Evolutionary conservation across 2,329 filamentous ascomycete genomes (phyloP).

Genomic region (Pleoardoris graminearum): DNA sequence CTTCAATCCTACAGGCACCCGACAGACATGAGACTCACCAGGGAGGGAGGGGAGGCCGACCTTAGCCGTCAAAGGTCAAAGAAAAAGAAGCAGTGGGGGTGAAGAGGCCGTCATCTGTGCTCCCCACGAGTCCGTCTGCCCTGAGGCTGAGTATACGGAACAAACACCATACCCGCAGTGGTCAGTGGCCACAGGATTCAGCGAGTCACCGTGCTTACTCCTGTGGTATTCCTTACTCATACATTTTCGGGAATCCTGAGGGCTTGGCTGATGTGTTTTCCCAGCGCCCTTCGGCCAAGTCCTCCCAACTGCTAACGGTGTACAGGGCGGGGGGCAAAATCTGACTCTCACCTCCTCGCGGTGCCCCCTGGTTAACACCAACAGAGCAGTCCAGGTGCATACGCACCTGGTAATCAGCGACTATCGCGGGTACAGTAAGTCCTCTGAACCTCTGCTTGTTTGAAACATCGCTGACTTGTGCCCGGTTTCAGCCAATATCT

Average conservation of each 20-base stretch:
- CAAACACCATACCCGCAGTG: background rate
- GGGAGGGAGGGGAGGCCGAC: background rate
- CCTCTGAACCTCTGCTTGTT: background rate
- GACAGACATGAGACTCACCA: background rate
- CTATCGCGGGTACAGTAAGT: background rate
- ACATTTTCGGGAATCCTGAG: background rate
- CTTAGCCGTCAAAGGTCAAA: background rate
- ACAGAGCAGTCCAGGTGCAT: conserved; percentile 14
- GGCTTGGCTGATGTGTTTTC: background rate
- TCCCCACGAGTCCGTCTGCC: background rate
- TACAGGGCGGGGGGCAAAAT: conserved; percentile 10
- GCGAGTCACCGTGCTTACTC: background rate
- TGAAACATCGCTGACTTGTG: background rate
- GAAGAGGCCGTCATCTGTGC: too few species aligned
- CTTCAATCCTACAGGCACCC: too few species aligned
- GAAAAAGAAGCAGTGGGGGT: too few species aligned
- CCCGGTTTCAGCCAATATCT: background rate
- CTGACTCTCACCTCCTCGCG: conserved; percentile 18
- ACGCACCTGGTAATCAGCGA: background rate
- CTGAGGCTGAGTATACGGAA: conserved; percentile 1
- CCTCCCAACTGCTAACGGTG: too few species aligned
- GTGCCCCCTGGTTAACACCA: conserved; percentile 14
- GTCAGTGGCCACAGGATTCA: background rate
- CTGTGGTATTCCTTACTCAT: conserved; percentile 1
- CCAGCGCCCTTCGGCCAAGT: background rate